A percentile compares a stretch with the other conserved stretches of the same genome.
These are phyloP conservation scores for Claviceps purpurea DNA, from an alignment of 2,329 filamentous ascomycete genomes.

Conservation along the genomic window DNA sequence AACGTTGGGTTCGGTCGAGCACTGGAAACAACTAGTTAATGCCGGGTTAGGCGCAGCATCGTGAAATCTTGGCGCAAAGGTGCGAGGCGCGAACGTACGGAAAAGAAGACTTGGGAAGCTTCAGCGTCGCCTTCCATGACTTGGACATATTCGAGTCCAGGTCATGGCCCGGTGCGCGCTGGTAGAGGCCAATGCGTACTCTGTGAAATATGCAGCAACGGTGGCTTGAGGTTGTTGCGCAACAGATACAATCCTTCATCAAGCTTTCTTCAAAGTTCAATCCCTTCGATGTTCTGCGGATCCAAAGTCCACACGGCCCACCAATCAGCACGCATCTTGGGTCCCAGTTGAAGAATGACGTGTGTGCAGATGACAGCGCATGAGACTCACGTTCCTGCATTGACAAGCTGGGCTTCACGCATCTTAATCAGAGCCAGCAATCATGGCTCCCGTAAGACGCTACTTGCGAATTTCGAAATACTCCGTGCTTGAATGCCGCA, in stretches of 20 bases:
- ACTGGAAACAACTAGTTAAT: conserved; percentile 20
- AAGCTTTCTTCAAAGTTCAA: too few species aligned
- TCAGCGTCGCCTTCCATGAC: conserved; percentile 62
- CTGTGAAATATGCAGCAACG: neutral
- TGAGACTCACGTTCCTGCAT: neutral
- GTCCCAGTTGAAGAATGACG: neutral
- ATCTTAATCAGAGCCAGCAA: neutral
- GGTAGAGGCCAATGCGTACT: conserved; percentile 2
- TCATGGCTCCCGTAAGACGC: conserved; percentile 76
- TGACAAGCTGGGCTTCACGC: too few species aligned
- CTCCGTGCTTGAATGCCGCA: conserved; percentile 90
- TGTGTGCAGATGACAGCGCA: neutral
- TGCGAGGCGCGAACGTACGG: conserved; percentile 37
- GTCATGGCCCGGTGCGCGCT: conserved; percentile 14
- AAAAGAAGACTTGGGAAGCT: conserved; percentile 61
- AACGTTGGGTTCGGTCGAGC: conserved; percentile 37
- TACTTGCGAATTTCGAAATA: conserved; percentile 87
- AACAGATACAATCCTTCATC: too few species aligned
- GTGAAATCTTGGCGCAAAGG: neutral
- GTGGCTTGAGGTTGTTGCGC: neutral
- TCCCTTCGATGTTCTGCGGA: neutral
- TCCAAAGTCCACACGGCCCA: neutral
- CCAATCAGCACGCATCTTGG: neutral
- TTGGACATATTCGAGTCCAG: conserved; percentile 28
- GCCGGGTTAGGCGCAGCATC: neutral